phyloP scores from a whole-genome alignment of 2,329 filamentous ascomycete species.

The Aspergillus phoenicis region DNA sequence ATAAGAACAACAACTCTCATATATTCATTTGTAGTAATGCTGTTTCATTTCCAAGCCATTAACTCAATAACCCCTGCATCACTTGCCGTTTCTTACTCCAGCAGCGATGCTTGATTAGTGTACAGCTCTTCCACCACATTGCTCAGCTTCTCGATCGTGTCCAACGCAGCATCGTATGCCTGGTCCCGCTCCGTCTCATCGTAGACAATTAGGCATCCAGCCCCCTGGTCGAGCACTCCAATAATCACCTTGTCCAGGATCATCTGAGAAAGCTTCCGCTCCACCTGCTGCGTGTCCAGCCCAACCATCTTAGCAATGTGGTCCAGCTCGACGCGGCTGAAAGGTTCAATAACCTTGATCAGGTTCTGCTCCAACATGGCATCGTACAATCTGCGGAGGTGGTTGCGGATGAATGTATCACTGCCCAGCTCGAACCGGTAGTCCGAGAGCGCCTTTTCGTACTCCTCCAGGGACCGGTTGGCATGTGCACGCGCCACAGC shows the following conservation, averaged over 20 bases:
- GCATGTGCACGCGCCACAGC: conserved; percentile 93
- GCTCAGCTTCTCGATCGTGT: conserved; percentile 95
- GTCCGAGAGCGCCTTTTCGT: conserved; percentile 85
- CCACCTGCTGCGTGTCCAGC: conserved; percentile 92
- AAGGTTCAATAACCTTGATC: conserved; percentile 99
- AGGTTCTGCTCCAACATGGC: conserved; percentile 99
- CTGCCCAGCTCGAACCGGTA: conserved; percentile 93
- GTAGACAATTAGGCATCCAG: conserved; percentile 95
- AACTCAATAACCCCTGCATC: conserved; percentile 13
- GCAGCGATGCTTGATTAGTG: conserved; percentile 92
- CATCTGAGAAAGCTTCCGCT: conserved; percentile 98
- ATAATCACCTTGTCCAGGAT: conserved; percentile 99
- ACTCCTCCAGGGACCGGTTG: conserved; percentile 94
- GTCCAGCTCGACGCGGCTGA: conserved; percentile 93
- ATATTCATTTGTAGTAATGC: conserved; percentile 27
- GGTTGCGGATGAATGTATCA: conserved; percentile 95
- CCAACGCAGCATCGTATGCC: conserved; percentile 89
- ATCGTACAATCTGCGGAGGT: conserved; percentile 93
- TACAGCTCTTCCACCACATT: conserved; percentile 97
- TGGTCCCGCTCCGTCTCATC: conserved; percentile 93
- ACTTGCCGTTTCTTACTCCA: conserved; percentile 64
- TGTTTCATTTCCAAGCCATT: conserved; percentile 26
- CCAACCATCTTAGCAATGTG: conserved; percentile 98
- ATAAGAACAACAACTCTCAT: not conserved
- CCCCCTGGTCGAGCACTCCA: conserved; percentile 93